These are phyloP conservation scores for Pseudogymnoascus sp. DNA, from an alignment of 2,329 filamentous ascomycete species.

Conservation along the genomic window DNA sequence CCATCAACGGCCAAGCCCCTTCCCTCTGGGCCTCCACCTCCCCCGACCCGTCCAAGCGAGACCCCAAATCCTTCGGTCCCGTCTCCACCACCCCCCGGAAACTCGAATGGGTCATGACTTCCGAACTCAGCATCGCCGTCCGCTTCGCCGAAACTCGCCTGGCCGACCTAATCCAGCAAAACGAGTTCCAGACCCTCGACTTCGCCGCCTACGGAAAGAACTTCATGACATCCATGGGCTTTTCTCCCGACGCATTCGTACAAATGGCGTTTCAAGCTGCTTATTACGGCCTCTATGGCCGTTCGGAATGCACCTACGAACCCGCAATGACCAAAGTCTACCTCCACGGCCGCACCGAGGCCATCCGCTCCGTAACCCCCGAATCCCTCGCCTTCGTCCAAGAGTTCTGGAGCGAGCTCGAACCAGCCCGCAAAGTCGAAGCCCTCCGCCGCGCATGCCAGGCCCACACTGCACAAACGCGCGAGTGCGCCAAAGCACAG, in stretches of 20 bases:
- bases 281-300: slow-evolving; percentile 93
- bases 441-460: slow-evolving; percentile 77
- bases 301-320: slow-evolving; percentile 92
- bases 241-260: slow-evolving; percentile 94
- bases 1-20: slow-evolving; percentile 90
- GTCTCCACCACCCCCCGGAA: slow-evolving; percentile 93
- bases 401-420: slow-evolving; percentile 90
- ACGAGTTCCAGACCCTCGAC: slow-evolving; percentile 89
- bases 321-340: slow-evolving; percentile 97
- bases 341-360: slow-evolving; percentile 90
- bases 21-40: slow-evolving; percentile 86
- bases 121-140: slow-evolving; percentile 82
- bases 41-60: slow-evolving; percentile 86
- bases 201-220: slow-evolving; percentile 90
- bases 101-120: slow-evolving; percentile 94
- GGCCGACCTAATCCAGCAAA: slow-evolving; percentile 91
- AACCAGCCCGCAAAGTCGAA: slow-evolving; percentile 75
- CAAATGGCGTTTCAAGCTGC: slow-evolving; percentile 99
- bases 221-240: slow-evolving; percentile 94
- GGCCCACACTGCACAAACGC: slow-evolving; percentile 73
- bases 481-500: slow-evolving; percentile 79
- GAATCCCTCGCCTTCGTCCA: slow-evolving; percentile 85
- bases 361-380: slow-evolving; percentile 76
- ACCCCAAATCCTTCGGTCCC: slow-evolving; percentile 85
- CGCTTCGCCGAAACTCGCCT: slow-evolving; percentile 93